These are phyloP conservation scores for Blastobotrys mokoenaii DNA, from an alignment of 805 yeast species.

Conservation along the genomic window DNA sequence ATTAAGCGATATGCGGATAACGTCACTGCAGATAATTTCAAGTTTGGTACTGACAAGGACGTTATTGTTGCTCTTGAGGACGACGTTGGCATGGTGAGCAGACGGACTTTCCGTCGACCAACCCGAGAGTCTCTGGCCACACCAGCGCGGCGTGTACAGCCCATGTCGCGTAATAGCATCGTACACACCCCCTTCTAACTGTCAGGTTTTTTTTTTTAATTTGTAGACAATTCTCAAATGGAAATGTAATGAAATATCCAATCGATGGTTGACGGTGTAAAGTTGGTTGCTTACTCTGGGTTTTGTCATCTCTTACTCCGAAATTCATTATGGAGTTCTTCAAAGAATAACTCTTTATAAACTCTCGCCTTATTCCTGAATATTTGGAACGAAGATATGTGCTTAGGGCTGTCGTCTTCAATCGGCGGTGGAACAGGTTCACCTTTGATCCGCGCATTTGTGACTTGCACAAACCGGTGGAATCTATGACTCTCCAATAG, in stretches of 20 bases:
- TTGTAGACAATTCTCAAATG: background rate
- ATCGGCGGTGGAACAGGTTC: slow-evolving; percentile 12
- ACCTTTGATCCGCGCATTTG: slow-evolving; percentile 16
- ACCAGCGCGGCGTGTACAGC: slow-evolving; percentile 17
- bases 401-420: background rate
- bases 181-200: slow-evolving; percentile 25
- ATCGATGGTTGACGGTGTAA: background rate
- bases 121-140: slow-evolving; percentile 38
- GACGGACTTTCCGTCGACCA: slow-evolving; percentile 51
- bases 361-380: slow-evolving; percentile 12
- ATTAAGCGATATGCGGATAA: slow-evolving; percentile 54
- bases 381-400: slow-evolving; percentile 5
- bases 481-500: slow-evolving; percentile 16
- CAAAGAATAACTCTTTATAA: slow-evolving; percentile 14
- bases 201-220: background rate
- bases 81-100: slow-evolving; percentile 65
- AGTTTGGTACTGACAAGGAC: slow-evolving; percentile 60
- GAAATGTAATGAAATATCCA: background rate
- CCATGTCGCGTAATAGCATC: slow-evolving; percentile 17
- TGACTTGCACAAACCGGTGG: slow-evolving; percentile 17
- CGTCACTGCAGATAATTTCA: slow-evolving; percentile 72
- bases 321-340: slow-evolving; percentile 16
- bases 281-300: too few species aligned
- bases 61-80: slow-evolving; percentile 67
- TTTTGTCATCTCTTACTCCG: slow-evolving; percentile 5